Evolutionary conservation across 1,284 basidiomycete species (phyloP), one percentile per base, ranked within the genome.

Genomic region (Heterobasidion annosum): DNA sequence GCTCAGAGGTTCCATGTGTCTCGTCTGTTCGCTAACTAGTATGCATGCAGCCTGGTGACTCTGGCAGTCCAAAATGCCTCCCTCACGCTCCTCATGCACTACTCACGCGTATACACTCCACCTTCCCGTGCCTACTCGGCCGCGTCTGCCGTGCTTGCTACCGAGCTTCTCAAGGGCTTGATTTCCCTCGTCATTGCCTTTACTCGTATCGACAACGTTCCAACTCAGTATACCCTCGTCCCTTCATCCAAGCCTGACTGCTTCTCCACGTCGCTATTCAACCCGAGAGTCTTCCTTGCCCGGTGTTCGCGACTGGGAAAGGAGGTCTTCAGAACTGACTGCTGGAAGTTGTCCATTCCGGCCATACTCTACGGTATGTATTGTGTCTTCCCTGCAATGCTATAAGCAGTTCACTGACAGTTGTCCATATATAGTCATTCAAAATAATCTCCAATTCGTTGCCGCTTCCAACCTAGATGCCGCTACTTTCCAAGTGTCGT

Each of bases 271-370:
- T 59, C 58, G 44, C 62, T 64, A 1, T 56, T 66, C 18, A 70
- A 69, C 59, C 68, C 69, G 37, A 64, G 60, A 59, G 62, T 67
- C 54, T 61, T 74, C 60, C 57, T 73, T 34, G 66, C 69, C 32
- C 77, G 76, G 43, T 66, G 73, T 60, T 65, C 72, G 53, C 68
- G 69, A 51, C 61, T 81, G 44, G 68, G 69, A 54, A 69, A 73
- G 60, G 76, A 81, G 60, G 73, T 85, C 50, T 79, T 83, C 67
- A 81, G 82, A 52, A 63, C 74, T 16, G 87, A 91, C 68, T 87
- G 84, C 67, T 97, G 93, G 92, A 98, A 97, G 70, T 82, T 98
- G 16, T 93, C 92, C 32, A 94, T 98, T 59, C 96, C 96, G 9
- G 96, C 96, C 9, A 81, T 98, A 56, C 88, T 98, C 61, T 99